These are phyloP conservation scores for Guyanaporus albipodus DNA, from an alignment of 768 basidiomycete genomes.

Conservation along the genomic window DNA sequence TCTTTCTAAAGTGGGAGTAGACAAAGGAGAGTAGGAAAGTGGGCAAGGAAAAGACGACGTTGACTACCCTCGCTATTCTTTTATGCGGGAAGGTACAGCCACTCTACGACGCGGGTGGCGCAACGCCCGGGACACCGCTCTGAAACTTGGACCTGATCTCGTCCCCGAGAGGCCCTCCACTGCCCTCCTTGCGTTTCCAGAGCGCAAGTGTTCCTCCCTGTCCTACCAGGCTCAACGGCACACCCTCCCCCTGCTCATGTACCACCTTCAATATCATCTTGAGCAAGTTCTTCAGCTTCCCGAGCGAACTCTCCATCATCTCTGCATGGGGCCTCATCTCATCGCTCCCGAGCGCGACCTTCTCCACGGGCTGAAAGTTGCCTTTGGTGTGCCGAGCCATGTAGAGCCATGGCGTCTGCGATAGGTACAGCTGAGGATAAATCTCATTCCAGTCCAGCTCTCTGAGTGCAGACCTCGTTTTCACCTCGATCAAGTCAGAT, in stretches of 20 bases:
- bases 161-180: slow-evolving; percentile 16
- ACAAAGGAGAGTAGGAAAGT: slow-evolving; percentile 2
- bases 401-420: slow-evolving; percentile 60
- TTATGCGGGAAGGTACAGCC: background rate
- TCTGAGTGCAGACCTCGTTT: slow-evolving; percentile 27
- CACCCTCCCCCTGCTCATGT: slow-evolving; percentile 48
- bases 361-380: slow-evolving; percentile 46
- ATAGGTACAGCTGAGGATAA: slow-evolving; percentile 66
- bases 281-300: slow-evolving; percentile 27
- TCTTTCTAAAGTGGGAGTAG: background rate
- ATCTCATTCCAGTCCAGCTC: slow-evolving; percentile 54
- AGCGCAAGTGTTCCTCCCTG: slow-evolving; percentile 40
- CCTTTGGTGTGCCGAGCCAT: slow-evolving; percentile 57
- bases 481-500: slow-evolving; percentile 33
- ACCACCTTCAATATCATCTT: slow-evolving; percentile 45
- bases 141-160: slow-evolving; percentile 24
- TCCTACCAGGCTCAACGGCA: slow-evolving; percentile 54
- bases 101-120: background rate
- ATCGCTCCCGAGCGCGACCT: slow-evolving; percentile 36
- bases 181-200: slow-evolving; percentile 41
- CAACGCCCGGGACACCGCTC: background rate
- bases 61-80: background rate
- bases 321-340: slow-evolving; percentile 23
- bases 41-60: background rate
- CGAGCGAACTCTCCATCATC: slow-evolving; percentile 18